These are phyloP conservation scores for Zostera marina DNA, from an alignment of 116 monocot species.

Conservation along the genomic window DNA sequence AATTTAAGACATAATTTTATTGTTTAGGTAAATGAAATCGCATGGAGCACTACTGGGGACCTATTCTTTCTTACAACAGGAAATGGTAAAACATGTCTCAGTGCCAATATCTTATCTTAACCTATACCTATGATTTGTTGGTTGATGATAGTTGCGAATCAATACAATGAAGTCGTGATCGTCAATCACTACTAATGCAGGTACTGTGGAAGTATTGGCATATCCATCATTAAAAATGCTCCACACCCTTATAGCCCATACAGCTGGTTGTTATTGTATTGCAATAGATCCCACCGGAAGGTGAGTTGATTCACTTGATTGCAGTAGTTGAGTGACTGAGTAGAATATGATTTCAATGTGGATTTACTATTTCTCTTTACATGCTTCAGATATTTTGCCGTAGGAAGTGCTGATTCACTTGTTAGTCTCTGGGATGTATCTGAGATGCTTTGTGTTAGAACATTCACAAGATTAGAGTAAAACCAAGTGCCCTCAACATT, in stretches of 20 bases:
- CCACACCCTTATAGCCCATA: conserved; percentile 81
- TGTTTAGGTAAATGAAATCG: conserved; percentile 88
- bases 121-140: too few relatives aligned
- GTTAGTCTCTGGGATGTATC: conserved; percentile 89
- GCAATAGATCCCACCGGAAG: conserved; percentile 89
- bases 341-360: too few relatives aligned
- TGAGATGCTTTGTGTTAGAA: conserved; percentile 82
- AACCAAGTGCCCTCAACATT: neutral
- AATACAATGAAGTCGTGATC: too few relatives aligned
- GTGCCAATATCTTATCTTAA: neutral
- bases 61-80: conserved; percentile 95
- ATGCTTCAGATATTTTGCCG: conserved; percentile 81
- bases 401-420: conserved; percentile 98
- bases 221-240: conserved; percentile 70
- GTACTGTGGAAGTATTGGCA: conserved; percentile 76
- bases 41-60: conserved; percentile 92
- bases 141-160: too few relatives aligned
- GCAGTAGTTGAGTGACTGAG: too few relatives aligned
- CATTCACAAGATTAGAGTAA: conserved; percentile 95
- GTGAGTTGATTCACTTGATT: conserved; percentile 8
- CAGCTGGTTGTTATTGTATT: conserved; percentile 97
- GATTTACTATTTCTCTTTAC: neutral
- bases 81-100: conserved; percentile 29
- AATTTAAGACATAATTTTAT: neutral
- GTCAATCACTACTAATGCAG: conserved; percentile 8